Evolutionary conservation across 768 basidiomycete genomes (phyloP), one percentile per base, ranked within the genome.

Genomic region (Leucosporidium scottii): DNA sequence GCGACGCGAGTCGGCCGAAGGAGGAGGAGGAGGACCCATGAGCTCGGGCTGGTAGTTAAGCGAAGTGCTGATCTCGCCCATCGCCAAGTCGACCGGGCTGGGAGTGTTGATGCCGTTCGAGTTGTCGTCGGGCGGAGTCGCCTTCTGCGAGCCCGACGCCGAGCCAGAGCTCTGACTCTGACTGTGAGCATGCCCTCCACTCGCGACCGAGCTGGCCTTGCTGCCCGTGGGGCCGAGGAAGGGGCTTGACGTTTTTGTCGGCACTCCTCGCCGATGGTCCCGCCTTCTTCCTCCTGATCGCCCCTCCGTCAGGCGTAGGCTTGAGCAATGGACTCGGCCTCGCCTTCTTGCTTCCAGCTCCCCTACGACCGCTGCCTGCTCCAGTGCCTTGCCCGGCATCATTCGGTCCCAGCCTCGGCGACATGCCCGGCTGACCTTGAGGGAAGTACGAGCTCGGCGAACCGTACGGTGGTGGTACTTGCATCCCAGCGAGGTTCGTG

Each of bases 311-410:
- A 5, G 34, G 36, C n/a, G 59, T 61, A 28, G 70, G 64, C 67
- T 72, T 72, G 62, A 72, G 66, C 39, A 72, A 50, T n/a, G 71
- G 71, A 51, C 67, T 69, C 54, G 71, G 68, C 25, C 68, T 58
- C 7, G 64, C 51, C 56, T 69, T 69, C 62, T 69, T 72, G 44
- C 57, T 59, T 12, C 70, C 57, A 1, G 70, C 70, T 1, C 70
- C 70, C 0, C 70, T 27, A 0, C 70, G 31, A 5, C 70, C 66
- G 6, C 66, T 59, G 6, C 64, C 70, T 4, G 68, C 62, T 2
- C 59, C 61, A 2, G 67, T 64, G 0, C 55, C 21, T 2, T 31
- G 27, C 1, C 70, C 70, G 0, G 55, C 53, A 25, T 72, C 71
- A 31, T 9, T 20, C 13, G 68, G 36, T 5, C 47, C 57, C 28